phyloP scores from a whole-genome alignment of 164 flowering plant species.

The Vitis rupestris region DNA sequence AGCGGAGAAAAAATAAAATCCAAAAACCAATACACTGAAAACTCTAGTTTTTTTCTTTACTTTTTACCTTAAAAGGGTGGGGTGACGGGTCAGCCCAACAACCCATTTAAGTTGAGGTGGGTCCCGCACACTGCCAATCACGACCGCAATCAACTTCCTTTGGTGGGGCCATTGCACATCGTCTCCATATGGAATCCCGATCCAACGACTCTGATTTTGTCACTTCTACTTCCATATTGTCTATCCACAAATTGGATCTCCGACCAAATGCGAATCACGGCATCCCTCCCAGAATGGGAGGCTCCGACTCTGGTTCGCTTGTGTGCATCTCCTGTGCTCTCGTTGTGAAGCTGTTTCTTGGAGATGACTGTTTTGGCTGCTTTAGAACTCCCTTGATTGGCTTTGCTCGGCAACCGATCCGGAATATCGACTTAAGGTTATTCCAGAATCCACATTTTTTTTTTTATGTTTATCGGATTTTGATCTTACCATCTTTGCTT shows the following conservation, averaged over 20 bases:
- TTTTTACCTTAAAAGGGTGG: background rate
- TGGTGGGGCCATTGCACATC: constrained; percentile 19
- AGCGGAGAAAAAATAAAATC: background rate
- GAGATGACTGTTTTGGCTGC: constrained; percentile 14
- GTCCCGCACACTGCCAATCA: constrained; percentile 19
- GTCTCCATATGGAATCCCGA: constrained; percentile 13
- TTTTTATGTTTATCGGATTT: background rate
- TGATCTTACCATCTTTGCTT: too few species aligned
- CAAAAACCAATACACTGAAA: background rate
- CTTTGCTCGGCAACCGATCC: constrained; percentile 6
- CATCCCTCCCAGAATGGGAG: constrained; percentile 62
- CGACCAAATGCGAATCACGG: constrained; percentile 68
- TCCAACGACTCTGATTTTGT: constrained; percentile 19
- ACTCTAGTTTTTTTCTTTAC: background rate
- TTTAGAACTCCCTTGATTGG: constrained; percentile 4
- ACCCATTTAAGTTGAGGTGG: constrained; percentile 4
- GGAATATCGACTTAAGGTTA: constrained; percentile 17
- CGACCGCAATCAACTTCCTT: constrained; percentile 9
- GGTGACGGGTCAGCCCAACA: constrained; percentile 15
- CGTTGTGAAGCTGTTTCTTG: background rate
- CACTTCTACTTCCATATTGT: constrained; percentile 9
- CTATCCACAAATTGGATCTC: constrained; percentile 40
- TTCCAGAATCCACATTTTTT: constrained; percentile 15
- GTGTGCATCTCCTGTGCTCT: constrained; percentile 12
- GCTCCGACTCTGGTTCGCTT: constrained; percentile 17